Percentiles rank a stretch among this genome's conserved stretches.
phyloP scores from a whole-genome alignment of 1,284 basidiomycete genomes.

The Pseudozyma tsukubaensis region DNA sequence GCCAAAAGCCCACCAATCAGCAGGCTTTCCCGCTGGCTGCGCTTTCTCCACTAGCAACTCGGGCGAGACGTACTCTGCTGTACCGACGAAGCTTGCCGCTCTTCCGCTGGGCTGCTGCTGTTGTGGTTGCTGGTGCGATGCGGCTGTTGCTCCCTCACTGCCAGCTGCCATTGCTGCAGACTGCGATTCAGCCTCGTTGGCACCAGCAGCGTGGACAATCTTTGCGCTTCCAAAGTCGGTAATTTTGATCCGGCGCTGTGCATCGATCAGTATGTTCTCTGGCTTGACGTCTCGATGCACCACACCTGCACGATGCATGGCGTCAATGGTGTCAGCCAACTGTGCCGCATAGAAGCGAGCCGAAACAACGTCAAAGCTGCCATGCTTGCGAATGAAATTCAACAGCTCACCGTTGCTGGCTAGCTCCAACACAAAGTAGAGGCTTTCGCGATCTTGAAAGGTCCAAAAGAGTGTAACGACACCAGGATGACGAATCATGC shows the following conservation, averaged over 20 bases:
- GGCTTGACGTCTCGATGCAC: conserved; percentile 66
- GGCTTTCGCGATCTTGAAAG: conserved; percentile 65
- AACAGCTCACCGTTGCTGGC: conserved; percentile 66
- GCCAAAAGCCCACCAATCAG: conserved; percentile 74
- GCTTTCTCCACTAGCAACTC: conserved; percentile 82
- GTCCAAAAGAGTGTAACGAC: conserved; percentile 67
- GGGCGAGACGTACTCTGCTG: conserved; percentile 94
- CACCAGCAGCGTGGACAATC: conserved; percentile 39
- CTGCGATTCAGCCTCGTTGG: conserved; percentile 2
- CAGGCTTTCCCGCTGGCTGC: conserved; percentile 69
- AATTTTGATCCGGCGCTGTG: conserved; percentile 57
- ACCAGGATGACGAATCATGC: conserved; percentile 62
- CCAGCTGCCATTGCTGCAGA: not conserved
- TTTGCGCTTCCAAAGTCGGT: conserved; percentile 68
- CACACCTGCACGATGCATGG: conserved; percentile 62
- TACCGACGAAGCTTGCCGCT: conserved; percentile 90
- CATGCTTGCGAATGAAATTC: conserved; percentile 58
- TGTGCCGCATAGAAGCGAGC: conserved; percentile 63
- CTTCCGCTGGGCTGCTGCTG: not conserved
- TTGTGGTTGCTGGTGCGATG: not conserved
- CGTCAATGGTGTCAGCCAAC: conserved; percentile 60
- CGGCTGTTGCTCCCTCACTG: not conserved
- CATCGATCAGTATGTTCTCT: conserved; percentile 66
- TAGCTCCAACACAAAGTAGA: conserved; percentile 67
- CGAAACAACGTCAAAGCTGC: conserved; percentile 56